Conservation (phyloP, 2,329 filamentous ascomycete species). For the Cyphellophora attinorum region DNA sequence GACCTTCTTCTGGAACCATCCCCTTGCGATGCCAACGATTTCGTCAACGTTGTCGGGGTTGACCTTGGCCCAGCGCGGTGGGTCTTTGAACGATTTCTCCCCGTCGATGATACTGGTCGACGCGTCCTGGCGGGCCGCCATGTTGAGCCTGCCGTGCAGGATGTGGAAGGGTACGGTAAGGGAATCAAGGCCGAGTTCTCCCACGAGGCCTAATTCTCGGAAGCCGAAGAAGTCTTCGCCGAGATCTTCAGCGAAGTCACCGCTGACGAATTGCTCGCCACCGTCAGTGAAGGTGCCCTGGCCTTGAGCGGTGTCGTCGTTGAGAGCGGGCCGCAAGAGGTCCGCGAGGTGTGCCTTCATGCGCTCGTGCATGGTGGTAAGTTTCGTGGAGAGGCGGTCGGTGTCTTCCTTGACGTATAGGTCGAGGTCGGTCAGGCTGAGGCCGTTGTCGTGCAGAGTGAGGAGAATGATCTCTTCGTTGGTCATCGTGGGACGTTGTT, state of each 20-base stretch:
- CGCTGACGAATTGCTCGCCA: slow-evolving; percentile 91
- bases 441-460: slow-evolving; percentile 72
- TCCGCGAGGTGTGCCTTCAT: slow-evolving; percentile 93
- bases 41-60: slow-evolving; percentile 66
- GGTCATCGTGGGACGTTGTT: slow-evolving; percentile 60
- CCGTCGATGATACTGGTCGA: slow-evolving; percentile 13
- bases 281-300: slow-evolving; percentile 90
- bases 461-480: slow-evolving; percentile 82
- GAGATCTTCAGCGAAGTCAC: slow-evolving; percentile 95
- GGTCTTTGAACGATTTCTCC: slow-evolving; percentile 48
- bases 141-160: slow-evolving; percentile 82
- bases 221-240: slow-evolving; percentile 99
- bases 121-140: slow-evolving; percentile 45
- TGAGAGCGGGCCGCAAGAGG: slow-evolving; percentile 78
- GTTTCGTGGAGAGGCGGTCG: slow-evolving; percentile 71
- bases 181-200: slow-evolving; percentile 78
- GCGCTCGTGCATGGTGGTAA: slow-evolving; percentile 78
- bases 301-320: slow-evolving; percentile 71
- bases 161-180: slow-evolving; percentile 90
- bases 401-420: slow-evolving; percentile 85
- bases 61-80: slow-evolving; percentile 65
- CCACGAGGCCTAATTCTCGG: slow-evolving; percentile 84
- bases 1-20: slow-evolving; percentile 85
- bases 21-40: slow-evolving; percentile 79
- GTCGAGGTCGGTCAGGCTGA: slow-evolving; percentile 73